Evolutionary conservation across 2,329 filamentous ascomycete genomes (phyloP).

Genomic region (Shiraia bambusicola): DNA sequence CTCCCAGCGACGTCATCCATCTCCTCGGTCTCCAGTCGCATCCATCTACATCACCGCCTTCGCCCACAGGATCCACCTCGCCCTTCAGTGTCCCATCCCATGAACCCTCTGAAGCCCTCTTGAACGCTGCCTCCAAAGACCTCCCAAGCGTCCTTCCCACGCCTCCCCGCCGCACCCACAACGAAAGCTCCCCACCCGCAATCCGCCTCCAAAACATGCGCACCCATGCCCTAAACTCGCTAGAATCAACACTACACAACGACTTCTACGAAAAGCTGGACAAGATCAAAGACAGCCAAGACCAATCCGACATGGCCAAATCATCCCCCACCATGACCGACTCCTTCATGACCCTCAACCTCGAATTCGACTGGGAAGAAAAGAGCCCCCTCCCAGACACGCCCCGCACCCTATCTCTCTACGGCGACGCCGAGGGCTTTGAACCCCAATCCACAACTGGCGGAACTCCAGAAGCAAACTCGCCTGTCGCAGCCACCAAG

Average conservation of each 20-base stretch:
- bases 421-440: slow-evolving; percentile 12
- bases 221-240: slow-evolving; percentile 13
- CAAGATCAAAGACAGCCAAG: not conserved
- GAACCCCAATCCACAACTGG: slow-evolving; percentile 21
- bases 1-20: slow-evolving; percentile 30
- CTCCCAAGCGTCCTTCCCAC: slow-evolving; percentile 26
- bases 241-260: slow-evolving; percentile 12
- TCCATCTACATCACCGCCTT: slow-evolving; percentile 15
- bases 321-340: too few species aligned
- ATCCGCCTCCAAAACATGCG: slow-evolving; percentile 30
- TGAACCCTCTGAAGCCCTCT: slow-evolving; percentile 20
- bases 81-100: slow-evolving; percentile 12
- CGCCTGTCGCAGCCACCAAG: too few species aligned
- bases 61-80: slow-evolving; percentile 13
- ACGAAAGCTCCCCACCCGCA: slow-evolving; percentile 18
- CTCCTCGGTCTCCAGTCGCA: slow-evolving; percentile 22
- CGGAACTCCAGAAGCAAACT: slow-evolving; percentile 3
- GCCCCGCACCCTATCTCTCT: slow-evolving; percentile 6
- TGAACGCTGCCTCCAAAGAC: slow-evolving; percentile 26
- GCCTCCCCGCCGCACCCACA: slow-evolving; percentile 19
- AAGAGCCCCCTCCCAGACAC: slow-evolving; percentile 7
- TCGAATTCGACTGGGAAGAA: slow-evolving; percentile 18
- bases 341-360: slow-evolving; percentile 16
- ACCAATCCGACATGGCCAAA: too few species aligned
- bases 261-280: slow-evolving; percentile 17